Percentiles rank a stretch among this genome's conserved stretches.
phyloP scores from a whole-genome alignment of 805 yeast genomes.

The Ogataea siamensis region DNA sequence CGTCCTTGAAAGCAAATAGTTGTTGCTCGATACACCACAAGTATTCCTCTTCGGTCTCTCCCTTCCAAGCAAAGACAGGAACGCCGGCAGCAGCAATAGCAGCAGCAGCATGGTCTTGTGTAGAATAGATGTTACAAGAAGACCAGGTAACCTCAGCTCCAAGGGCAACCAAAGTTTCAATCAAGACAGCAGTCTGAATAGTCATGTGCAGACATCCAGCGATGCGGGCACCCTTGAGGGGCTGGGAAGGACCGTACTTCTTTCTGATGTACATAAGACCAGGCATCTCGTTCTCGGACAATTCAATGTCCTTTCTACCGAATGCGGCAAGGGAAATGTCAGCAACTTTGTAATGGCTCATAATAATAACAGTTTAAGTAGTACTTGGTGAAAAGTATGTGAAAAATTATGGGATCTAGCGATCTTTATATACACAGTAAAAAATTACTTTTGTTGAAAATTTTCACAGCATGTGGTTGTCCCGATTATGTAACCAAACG shows the following conservation, averaged over 20 bases:
- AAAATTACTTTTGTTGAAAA: slow-evolving; percentile 16
- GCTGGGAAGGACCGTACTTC: slow-evolving; percentile 88
- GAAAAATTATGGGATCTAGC: slow-evolving; percentile 7
- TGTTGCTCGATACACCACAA: slow-evolving; percentile 99
- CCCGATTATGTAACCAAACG: slow-evolving; percentile 10
- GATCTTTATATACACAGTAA: slow-evolving; percentile 11
- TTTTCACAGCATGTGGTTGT: slow-evolving; percentile 14
- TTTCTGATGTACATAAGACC: slow-evolving; percentile 97
- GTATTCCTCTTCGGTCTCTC: slow-evolving; percentile 99
- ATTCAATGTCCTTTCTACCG: slow-evolving; percentile 98
- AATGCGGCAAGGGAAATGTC: slow-evolving; percentile 98
- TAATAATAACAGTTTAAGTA: neutral
- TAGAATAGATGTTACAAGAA: slow-evolving; percentile 98
- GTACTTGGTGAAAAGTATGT: neutral
- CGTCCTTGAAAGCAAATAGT: slow-evolving; percentile 95
- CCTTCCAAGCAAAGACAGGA: slow-evolving; percentile 99
- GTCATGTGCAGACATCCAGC: slow-evolving; percentile 99
- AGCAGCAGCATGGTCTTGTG: slow-evolving; percentile 99
- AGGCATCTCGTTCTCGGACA: slow-evolving; percentile 99
- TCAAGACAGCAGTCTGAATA: slow-evolving; percentile 97
- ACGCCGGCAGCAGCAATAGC: slow-evolving; percentile 99
- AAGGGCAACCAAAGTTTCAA: slow-evolving; percentile 93
- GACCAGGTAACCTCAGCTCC: slow-evolving; percentile 99
- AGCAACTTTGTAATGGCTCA: slow-evolving; percentile 78
- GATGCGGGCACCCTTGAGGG: slow-evolving; percentile 96